A percentile compares a stretch with the other conserved stretches of the same genome.
Conservation (phyloP, 768 basidiomycete genomes). For the Suillus variegatus region DNA sequence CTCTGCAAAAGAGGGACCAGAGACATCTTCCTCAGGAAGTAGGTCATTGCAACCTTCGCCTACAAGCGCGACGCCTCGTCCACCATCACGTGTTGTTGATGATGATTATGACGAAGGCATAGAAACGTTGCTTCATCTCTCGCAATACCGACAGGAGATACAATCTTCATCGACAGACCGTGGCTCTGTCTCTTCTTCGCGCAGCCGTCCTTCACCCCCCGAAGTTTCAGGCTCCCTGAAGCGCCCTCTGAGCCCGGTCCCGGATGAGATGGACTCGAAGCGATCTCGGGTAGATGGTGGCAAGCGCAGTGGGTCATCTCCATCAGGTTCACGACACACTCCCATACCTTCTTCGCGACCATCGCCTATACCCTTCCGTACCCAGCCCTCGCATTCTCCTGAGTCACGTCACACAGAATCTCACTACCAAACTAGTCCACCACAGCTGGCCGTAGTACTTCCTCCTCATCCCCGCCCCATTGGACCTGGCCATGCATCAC, state of each 20-base stretch:
- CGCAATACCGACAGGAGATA: conserved; percentile 40
- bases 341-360: conserved; percentile 63
- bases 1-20: conserved; percentile 53
- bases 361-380: conserved; percentile 74
- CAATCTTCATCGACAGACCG: conserved; percentile 40
- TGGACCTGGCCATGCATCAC: conserved; percentile 50
- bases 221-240: conserved; percentile 51
- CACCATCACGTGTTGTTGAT: conserved; percentile 72
- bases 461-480: conserved; percentile 78
- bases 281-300: conserved; percentile 59
- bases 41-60: conserved; percentile 75
- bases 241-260: conserved; percentile 66
- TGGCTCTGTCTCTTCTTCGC: conserved; percentile 61
- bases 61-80: conserved; percentile 57
- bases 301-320: conserved; percentile 55
- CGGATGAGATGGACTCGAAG: conserved; percentile 63
- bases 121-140: conserved; percentile 77
- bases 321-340: conserved; percentile 48
- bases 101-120: conserved; percentile 95
- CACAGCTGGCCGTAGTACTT: conserved; percentile 59
- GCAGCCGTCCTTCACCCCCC: conserved; percentile 66
- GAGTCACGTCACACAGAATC: conserved; percentile 51
- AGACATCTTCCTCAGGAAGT: conserved; percentile 61
- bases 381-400: conserved; percentile 71
- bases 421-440: conserved; percentile 47